Base-by-base conservation (phyloP, 345 rosid species). In the Gossypium turneri region DNA sequence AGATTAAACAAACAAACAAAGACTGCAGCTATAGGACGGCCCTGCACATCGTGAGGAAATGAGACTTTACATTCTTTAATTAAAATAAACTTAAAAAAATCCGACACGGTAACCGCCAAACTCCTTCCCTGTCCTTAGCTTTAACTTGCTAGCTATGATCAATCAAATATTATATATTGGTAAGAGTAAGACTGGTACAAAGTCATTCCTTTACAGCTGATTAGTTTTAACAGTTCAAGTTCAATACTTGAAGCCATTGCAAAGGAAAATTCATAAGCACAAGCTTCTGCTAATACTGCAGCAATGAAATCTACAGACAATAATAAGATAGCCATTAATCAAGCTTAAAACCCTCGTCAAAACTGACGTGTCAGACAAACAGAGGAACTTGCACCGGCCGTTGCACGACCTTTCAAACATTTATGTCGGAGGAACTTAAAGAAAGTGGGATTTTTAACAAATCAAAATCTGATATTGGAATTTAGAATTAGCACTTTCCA, bases 31-130 rank as follows among this genome's bases (percentile, higher is more conserved):
- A 5, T 17, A 74, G 86, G 85, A 78, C 81, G 85, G 84, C 87
- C 66, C 62, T 24, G 62, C 62, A 76, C 74, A 79, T 84, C 93
- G 88, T 89, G 87, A 34, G 70, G 83, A 77, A n/a, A 65, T 81
- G 84, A 82, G 76, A 64, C 56, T 34, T 78, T 57, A 64, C 16
- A 67, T 73, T 73, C 61, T 59, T 45, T 77, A 57, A 55, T 9
- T 19, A 63, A 62, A 76, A 41, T 20, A 55, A 64, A 44, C 47
- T 34, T 16, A 45, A 71, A 53, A 34, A 59, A 48, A 17, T 55
- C 83, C 58, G 85, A 84, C 90, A 81, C 57, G 79, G 75, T 70
- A 82, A 78, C 80, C 88, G 55, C 67, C 22, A 48, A 79, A 80
- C 81, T 76, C 84, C 87, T 76, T 84, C 85, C 59, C 24, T 84